phyloP scores from a whole-genome alignment of 305 asterid genomes.

The Vinca major region DNA sequence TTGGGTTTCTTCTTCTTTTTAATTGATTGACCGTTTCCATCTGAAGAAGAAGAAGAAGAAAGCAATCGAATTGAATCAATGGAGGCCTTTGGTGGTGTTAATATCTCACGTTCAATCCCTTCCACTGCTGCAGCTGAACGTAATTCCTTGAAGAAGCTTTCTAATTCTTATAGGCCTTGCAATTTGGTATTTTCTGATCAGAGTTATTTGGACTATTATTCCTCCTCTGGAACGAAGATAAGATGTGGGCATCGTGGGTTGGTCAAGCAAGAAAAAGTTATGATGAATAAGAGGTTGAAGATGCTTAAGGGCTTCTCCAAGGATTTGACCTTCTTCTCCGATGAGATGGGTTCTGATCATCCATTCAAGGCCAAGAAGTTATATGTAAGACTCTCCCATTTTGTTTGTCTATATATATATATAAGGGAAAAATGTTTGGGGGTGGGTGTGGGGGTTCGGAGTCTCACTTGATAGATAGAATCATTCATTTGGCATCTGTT shows the following conservation, averaged over 20 bases:
- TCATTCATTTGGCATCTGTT: background rate
- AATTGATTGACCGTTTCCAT: background rate
- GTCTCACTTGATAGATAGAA: background rate
- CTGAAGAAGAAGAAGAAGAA: no score
- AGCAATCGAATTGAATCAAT: background rate
- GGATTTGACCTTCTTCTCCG: slow-evolving; percentile 38
- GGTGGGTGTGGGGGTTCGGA: background rate
- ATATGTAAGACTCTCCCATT: slow-evolving; percentile 32
- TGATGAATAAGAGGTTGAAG: slow-evolving; percentile 51
- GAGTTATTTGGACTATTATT: slow-evolving; percentile 49
- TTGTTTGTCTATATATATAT: background rate
- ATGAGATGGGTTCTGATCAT: slow-evolving; percentile 32
- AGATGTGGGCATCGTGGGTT: slow-evolving; percentile 24
- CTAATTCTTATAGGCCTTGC: background rate
- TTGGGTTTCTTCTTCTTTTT: no score
- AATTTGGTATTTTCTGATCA: slow-evolving; percentile 34
- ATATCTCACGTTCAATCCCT: slow-evolving; percentile 1
- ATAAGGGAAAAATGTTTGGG: background rate
- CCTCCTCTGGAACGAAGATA: slow-evolving; percentile 14
- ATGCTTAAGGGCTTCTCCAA: slow-evolving; percentile 46
- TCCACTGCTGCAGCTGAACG: background rate
- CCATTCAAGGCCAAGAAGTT: slow-evolving; percentile 40
- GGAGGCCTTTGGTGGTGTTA: slow-evolving; percentile 11
- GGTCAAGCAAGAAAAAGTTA: slow-evolving; percentile 25
- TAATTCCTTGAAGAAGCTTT: background rate